Evolutionary conservation across 805 yeast genomes (phyloP).

Genomic region (Candida maris): DNA sequence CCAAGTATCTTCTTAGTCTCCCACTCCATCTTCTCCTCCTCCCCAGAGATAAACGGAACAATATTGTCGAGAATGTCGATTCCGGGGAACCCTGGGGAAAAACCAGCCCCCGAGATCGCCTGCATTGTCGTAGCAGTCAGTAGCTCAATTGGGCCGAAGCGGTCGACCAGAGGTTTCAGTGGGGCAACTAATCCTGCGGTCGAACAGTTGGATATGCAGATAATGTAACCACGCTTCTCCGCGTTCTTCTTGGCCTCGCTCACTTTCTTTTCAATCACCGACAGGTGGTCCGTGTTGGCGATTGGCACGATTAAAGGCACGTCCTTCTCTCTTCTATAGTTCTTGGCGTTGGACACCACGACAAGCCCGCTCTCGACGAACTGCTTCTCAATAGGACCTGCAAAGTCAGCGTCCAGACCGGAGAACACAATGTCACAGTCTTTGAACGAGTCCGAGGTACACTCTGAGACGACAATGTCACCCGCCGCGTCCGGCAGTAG

Average conservation of each 20-base stretch:
- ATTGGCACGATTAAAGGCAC: constrained; percentile 96
- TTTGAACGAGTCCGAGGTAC: constrained; percentile 70
- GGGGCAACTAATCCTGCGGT: constrained; percentile 98
- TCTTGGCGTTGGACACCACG: constrained; percentile 92
- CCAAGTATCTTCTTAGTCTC: constrained; percentile 96
- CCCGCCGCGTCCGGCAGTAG: constrained; percentile 68
- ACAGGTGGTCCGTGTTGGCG: constrained; percentile 87
- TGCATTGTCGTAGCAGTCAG: constrained; percentile 90
- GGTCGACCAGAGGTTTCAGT: constrained; percentile 84
- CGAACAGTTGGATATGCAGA: constrained; percentile 96
- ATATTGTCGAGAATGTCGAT: constrained; percentile 93
- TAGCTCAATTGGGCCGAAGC: constrained; percentile 85
- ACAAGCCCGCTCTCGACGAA: constrained; percentile 79
- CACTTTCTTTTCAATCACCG: constrained; percentile 59
- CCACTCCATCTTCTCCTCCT: constrained; percentile 98
- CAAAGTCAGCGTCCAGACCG: constrained; percentile 88
- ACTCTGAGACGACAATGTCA: constrained; percentile 66
- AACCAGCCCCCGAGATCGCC: constrained; percentile 98
- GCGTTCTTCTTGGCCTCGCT: constrained; percentile 52
- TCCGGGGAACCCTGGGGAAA: constrained; percentile 95
- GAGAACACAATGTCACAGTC: constrained; percentile 94
- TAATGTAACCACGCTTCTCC: constrained; percentile 69
- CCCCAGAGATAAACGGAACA: constrained; percentile 93
- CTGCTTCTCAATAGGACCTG: constrained; percentile 87
- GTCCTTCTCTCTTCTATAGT: constrained; percentile 80